These are phyloP conservation scores for Phytophthora sp. DNA, from an alignment of 352 stramenopile species.

Conservation along the genomic window DNA sequence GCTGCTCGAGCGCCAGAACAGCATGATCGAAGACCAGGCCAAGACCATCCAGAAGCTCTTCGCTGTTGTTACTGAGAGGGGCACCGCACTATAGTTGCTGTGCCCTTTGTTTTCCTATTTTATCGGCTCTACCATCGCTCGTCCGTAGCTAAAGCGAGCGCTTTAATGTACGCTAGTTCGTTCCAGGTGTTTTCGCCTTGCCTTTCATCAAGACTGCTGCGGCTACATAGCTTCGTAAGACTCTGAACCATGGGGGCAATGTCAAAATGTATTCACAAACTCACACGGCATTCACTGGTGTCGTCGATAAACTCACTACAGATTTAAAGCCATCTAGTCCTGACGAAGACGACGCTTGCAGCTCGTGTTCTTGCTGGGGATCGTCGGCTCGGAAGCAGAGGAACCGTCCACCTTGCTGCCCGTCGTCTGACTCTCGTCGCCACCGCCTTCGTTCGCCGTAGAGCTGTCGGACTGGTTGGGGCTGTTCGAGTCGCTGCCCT, in stretches of 20 bases:
- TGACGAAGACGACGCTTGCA: constrained; percentile 27
- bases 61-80: constrained; percentile 18
- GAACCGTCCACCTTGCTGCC: constrained; percentile 20
- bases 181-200: too few relatives aligned
- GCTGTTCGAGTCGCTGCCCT: constrained; percentile 12
- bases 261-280: too few relatives aligned
- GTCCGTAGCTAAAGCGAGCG: too few relatives aligned
- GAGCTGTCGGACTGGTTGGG: constrained; percentile 12
- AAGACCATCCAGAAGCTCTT: constrained; percentile 43
- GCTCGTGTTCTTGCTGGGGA: constrained; percentile 9
- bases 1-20: constrained; percentile 45
- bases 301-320: not conserved
- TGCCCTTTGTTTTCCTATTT: not conserved
- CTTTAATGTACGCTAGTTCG: too few relatives aligned
- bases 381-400: constrained; percentile 7
- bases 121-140: not conserved
- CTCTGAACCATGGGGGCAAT: too few relatives aligned
- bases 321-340: not conserved
- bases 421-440: constrained; percentile 3
- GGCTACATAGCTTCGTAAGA: too few relatives aligned
- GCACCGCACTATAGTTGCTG: constrained; percentile 11
- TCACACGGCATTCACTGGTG: not conserved
- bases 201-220: too few relatives aligned
- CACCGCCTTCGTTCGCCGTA: constrained; percentile 9
- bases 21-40: constrained; percentile 41